Percentiles rank a stretch among this genome's conserved stretches.
phyloP scores from a whole-genome alignment of 2,329 filamentous ascomycete species.

The Colletotrichum brevisporum region DNA sequence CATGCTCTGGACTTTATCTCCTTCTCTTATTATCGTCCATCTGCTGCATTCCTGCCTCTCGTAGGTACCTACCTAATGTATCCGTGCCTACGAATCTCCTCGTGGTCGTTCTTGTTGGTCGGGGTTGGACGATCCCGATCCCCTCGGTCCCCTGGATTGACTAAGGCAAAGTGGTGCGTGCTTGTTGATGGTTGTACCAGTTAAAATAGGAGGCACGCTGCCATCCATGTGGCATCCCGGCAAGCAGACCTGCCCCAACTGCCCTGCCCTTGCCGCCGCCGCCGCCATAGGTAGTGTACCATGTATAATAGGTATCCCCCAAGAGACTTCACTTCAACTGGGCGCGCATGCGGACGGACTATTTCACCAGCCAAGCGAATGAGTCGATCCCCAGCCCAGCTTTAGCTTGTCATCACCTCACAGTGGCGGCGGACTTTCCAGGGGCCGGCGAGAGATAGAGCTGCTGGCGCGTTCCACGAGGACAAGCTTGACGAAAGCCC shows the following conservation, averaged over 20 bases:
- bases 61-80: no score
- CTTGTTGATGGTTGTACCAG: not conserved
- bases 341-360: conserved; percentile 14
- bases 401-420: conserved; percentile 16
- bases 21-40: no score
- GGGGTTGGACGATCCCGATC: conserved; percentile 20
- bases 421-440: conserved; percentile 2
- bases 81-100: no score
- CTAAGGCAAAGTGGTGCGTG: conserved; percentile 19
- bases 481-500: conserved; percentile 10
- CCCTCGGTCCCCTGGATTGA: conserved; percentile 20
- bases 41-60: no score
- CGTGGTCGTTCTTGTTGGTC: conserved; percentile 23
- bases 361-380: conserved; percentile 15
- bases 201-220: conserved; percentile 21
- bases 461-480: not conserved
- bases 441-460: conserved; percentile 1
- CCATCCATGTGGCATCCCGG: conserved; percentile 32
- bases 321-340: conserved; percentile 23
- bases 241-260: conserved; percentile 16
- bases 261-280: not conserved
- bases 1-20: no score
- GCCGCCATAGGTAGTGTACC: not conserved
- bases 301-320: not conserved
- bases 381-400: conserved; percentile 21